Evolutionary conservation across 2,329 filamentous ascomycete species (phyloP).

Genomic region (Cytospora schulzeri): DNA sequence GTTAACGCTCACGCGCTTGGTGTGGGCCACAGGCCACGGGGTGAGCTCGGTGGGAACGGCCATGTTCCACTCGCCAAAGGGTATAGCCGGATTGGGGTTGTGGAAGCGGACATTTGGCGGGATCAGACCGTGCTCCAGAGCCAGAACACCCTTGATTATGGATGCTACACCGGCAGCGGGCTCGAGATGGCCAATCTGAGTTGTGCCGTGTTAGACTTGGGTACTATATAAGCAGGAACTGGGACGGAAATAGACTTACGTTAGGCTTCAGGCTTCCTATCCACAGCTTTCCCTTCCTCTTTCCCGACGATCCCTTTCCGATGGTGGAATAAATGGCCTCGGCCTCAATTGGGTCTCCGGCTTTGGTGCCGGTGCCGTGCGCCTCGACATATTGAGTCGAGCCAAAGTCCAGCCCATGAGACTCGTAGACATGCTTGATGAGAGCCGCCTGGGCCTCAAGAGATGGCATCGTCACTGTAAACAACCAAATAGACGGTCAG

Average conservation of each 20-base stretch:
- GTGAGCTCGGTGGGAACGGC: slow-evolving; percentile 47
- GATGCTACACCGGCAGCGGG: not conserved
- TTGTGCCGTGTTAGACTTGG: not conserved
- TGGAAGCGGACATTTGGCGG: slow-evolving; percentile 55
- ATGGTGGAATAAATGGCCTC: slow-evolving; percentile 12
- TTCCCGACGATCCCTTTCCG: slow-evolving; percentile 27
- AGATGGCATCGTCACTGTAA: slow-evolving; percentile 17
- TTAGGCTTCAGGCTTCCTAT: slow-evolving; percentile 41
- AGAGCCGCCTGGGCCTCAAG: slow-evolving; percentile 40
- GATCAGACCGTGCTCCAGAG: slow-evolving; percentile 37
- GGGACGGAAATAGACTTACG: not conserved
- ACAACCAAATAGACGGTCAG: not conserved
- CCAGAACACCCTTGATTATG: slow-evolving; percentile 15
- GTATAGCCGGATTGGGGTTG: slow-evolving; percentile 50
- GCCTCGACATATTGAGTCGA: slow-evolving; percentile 16
- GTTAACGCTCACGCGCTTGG: slow-evolving; percentile 52
- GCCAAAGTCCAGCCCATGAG: slow-evolving; percentile 41
- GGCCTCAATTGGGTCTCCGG: slow-evolving; percentile 13
- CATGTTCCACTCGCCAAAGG: slow-evolving; percentile 52
- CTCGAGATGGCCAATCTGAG: slow-evolving; percentile 6
- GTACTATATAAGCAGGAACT: not conserved
- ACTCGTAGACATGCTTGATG: slow-evolving; percentile 46
- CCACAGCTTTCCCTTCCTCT: slow-evolving; percentile 30
- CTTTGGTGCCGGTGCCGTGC: slow-evolving; percentile 11
- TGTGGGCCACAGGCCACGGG: slow-evolving; percentile 50